A percentile compares a stretch with the other conserved stretches of the same genome.
Evolutionary conservation across 2,329 filamentous ascomycete genomes (phyloP).

Genomic region (Sphaerostilbella broomeana): DNA sequence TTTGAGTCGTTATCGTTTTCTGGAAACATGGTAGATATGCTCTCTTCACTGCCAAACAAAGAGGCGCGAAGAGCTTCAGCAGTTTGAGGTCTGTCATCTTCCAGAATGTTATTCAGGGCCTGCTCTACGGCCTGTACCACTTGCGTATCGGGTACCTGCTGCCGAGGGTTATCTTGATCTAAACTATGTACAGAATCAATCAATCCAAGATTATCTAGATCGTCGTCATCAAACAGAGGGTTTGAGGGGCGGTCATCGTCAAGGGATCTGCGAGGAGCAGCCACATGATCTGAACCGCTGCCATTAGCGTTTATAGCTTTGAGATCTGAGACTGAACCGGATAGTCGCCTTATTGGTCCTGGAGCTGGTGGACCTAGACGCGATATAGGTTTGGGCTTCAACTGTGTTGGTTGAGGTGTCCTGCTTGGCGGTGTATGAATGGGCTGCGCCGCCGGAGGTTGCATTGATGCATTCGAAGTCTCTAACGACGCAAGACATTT

Average conservation of each 20-base stretch:
- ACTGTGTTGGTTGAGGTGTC: slow-evolving; percentile 33
- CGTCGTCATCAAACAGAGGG: slow-evolving; percentile 76
- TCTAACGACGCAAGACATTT: slow-evolving; percentile 92
- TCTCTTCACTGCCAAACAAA: slow-evolving; percentile 46
- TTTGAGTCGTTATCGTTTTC: slow-evolving; percentile 54
- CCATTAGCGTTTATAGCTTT: slow-evolving; percentile 31
- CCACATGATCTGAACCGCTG: slow-evolving; percentile 34
- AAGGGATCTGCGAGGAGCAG: slow-evolving; percentile 55
- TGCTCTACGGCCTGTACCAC: slow-evolving; percentile 91
- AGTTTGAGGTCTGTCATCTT: slow-evolving; percentile 60
- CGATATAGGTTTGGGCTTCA: slow-evolving; percentile 37
- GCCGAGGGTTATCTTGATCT: slow-evolving; percentile 55
- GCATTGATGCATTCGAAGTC: slow-evolving; percentile 37
- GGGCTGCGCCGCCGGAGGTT: slow-evolving; percentile 16
- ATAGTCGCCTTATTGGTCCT: slow-evolving; percentile 33
- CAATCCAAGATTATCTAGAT: slow-evolving; percentile 64
- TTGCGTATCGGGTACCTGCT: slow-evolving; percentile 60
- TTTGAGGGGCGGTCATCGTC: slow-evolving; percentile 48
- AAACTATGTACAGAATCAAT: slow-evolving; percentile 70
- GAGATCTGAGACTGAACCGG: slow-evolving; percentile 45
- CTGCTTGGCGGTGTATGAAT: slow-evolving; percentile 20
- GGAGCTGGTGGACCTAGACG: slow-evolving; percentile 34
- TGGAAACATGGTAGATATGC: slow-evolving; percentile 44
- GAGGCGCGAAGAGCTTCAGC: slow-evolving; percentile 60
- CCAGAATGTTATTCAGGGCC: slow-evolving; percentile 87